A percentile compares a stretch with the other conserved stretches of the same genome.
Conservation (phyloP, 768 basidiomycete genomes). For the Fomitopsis pulvina region DNA sequence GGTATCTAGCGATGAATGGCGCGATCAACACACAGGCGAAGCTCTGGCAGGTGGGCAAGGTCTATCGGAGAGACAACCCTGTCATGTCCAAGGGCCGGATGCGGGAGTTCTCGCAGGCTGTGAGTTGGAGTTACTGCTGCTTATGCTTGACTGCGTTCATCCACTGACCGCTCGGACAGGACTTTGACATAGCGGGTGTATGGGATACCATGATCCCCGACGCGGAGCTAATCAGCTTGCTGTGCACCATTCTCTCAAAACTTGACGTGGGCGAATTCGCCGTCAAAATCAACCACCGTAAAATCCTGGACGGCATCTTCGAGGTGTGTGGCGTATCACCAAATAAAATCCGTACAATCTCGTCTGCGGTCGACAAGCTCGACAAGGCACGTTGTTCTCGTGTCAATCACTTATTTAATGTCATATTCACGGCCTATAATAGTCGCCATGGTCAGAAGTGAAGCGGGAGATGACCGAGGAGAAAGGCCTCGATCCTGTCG, state of each 20-base stretch:
- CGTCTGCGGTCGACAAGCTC: constrained; percentile 95
- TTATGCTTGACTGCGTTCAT: constrained; percentile 22
- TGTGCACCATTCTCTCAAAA: constrained; percentile 73
- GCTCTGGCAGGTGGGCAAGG: constrained; percentile 98
- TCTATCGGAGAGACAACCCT: constrained; percentile 93
- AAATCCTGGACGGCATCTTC: constrained; percentile 95
- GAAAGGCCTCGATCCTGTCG: constrained; percentile 74
- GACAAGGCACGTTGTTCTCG: constrained; percentile 64
- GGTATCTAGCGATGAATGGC: constrained; percentile 95
- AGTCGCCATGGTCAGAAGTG: constrained; percentile 89
- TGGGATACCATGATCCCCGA: constrained; percentile 99
- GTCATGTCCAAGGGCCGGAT: constrained; percentile 98
- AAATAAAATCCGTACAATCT: constrained; percentile 88
- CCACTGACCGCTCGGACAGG: constrained; percentile 38
- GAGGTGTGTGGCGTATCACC: constrained; percentile 90
- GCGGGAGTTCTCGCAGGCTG: constrained; percentile 96
- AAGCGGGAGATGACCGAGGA: constrained; percentile 96
- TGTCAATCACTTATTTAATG: not conserved
- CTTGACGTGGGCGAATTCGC: constrained; percentile 94
- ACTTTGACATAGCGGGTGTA: constrained; percentile 87
- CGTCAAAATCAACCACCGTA: constrained; percentile 94
- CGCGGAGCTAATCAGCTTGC: constrained; percentile 78
- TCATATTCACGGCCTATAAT: not conserved
- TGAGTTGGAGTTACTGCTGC: not conserved
- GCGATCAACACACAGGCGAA: constrained; percentile 69